Percentiles rank a stretch among this genome's conserved stretches.
phyloP scores from a whole-genome alignment of 108 stramenopile genomes.

The Conticribra guillardii region DNA sequence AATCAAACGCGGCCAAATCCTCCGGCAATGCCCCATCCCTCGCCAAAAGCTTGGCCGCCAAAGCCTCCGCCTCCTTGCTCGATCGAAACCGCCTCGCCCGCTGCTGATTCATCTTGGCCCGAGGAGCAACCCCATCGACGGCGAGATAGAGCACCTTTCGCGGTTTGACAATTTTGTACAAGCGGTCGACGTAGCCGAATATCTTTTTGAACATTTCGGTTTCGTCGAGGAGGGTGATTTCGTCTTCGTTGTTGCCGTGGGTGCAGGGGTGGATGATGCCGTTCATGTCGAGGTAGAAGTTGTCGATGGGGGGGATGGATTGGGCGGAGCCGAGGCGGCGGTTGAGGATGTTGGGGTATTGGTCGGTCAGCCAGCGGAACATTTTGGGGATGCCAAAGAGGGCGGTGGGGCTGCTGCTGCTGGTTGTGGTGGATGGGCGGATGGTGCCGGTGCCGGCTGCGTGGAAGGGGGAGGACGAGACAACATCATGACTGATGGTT shows the following conservation, averaged over 20 bases:
- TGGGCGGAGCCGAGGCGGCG: slow-evolving; percentile 64
- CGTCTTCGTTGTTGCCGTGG: slow-evolving; percentile 87
- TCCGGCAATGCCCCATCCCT: slow-evolving; percentile 69
- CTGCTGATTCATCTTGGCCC: slow-evolving; percentile 99
- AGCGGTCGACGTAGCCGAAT: slow-evolving; percentile 92
- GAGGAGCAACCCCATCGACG: slow-evolving; percentile 98
- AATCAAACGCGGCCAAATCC: slow-evolving; percentile 85
- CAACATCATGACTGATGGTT: neutral
- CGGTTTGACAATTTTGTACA: slow-evolving; percentile 95
- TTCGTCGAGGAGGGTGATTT: slow-evolving; percentile 89
- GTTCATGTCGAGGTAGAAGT: slow-evolving; percentile 99
- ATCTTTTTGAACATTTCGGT: slow-evolving; percentile 98
- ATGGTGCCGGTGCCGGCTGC: too few species aligned
- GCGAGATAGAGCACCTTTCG: slow-evolving; percentile 91
- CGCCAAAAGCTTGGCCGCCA: slow-evolving; percentile 85
- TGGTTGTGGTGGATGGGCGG: slow-evolving; percentile 3
- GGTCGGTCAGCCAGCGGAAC: slow-evolving; percentile 99
- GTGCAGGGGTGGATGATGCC: slow-evolving; percentile 99
- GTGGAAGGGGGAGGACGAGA: slow-evolving; percentile 4
- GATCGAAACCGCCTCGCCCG: slow-evolving; percentile 95
- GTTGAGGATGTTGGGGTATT: slow-evolving; percentile 97
- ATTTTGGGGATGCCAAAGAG: slow-evolving; percentile 98
- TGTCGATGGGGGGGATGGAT: slow-evolving; percentile 72
- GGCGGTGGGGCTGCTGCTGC: slow-evolving; percentile 39
- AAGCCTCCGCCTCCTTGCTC: slow-evolving; percentile 90